phyloP scores from a whole-genome alignment of 306 rosid species.

The Sphenostylis stenocarpa region DNA sequence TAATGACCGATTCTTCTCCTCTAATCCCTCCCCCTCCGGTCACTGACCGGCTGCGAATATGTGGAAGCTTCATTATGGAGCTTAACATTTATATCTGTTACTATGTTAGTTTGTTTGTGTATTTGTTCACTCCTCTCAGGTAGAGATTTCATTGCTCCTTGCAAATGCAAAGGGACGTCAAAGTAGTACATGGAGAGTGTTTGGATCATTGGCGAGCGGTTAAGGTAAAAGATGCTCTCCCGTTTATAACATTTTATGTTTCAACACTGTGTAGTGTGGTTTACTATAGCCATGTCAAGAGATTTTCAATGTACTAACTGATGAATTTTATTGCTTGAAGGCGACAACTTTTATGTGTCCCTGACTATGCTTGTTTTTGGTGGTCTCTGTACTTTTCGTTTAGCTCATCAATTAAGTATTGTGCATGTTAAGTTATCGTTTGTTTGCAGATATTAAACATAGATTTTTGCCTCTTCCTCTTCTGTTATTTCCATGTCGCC shows the following conservation, averaged over 20 bases:
- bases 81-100: background rate
- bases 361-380: background rate
- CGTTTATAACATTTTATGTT: background rate
- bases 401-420: background rate
- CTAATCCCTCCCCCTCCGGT: constrained; percentile 56
- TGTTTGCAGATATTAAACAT: background rate
- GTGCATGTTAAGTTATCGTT: background rate
- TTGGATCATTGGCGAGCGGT: constrained; percentile 93
- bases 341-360: background rate
- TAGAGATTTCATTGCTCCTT: constrained; percentile 84
- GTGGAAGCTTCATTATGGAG: background rate
- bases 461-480: too few relatives aligned
- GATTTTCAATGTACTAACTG: background rate
- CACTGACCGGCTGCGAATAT: background rate
- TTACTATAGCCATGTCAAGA: background rate
- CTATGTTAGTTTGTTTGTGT: background rate
- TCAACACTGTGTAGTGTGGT: background rate
- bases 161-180: constrained; percentile 84
- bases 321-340: constrained; percentile 3
- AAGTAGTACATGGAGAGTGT: constrained; percentile 81
- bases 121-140: constrained; percentile 34
- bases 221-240: constrained; percentile 34
- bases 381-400: background rate
- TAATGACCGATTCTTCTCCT: constrained; percentile 61
- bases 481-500: too few relatives aligned